Percentiles rank a stretch among this genome's conserved stretches.
phyloP scores from a whole-genome alignment of 805 yeast genomes.

The Grigorovia transvaalensis region DNA sequence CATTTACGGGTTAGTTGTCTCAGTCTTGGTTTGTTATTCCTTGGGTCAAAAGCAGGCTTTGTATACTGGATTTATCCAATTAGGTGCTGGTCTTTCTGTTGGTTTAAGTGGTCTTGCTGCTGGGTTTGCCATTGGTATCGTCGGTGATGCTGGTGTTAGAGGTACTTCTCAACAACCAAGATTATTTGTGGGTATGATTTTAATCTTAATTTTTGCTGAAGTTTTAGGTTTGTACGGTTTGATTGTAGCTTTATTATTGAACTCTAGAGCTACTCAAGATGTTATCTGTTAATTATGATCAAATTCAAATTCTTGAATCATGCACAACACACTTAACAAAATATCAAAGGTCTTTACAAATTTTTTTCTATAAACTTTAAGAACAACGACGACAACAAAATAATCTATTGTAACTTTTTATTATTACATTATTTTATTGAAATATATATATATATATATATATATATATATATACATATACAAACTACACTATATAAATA shows the following conservation, averaged over 20 bases:
- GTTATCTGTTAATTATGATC: slow-evolving; percentile 52
- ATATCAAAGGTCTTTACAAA: background rate
- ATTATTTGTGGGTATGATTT: slow-evolving; percentile 95
- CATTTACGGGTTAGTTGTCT: slow-evolving; percentile 93
- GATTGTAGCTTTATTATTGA: slow-evolving; percentile 93
- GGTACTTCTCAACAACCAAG: slow-evolving; percentile 98
- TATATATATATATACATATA: no score
- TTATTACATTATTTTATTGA: background rate
- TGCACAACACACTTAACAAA: background rate
- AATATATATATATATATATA: no score
- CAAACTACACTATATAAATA: background rate
- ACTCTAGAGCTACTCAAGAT: slow-evolving; percentile 95
- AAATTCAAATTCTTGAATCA: background rate
- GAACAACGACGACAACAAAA: background rate
- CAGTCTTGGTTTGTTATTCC: slow-evolving; percentile 86
- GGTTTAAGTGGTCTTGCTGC: slow-evolving; percentile 97
- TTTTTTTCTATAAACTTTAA: background rate
- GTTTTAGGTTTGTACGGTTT: slow-evolving; percentile 97
- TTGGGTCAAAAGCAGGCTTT: slow-evolving; percentile 84
- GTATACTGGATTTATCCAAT: slow-evolving; percentile 94
- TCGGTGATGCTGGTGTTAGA: slow-evolving; percentile 99
- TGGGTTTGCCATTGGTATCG: slow-evolving; percentile 98
- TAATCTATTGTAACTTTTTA: background rate
- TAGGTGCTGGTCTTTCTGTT: slow-evolving; percentile 96
- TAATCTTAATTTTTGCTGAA: slow-evolving; percentile 97